Percentiles rank a stretch among this genome's conserved stretches.
Conservation (phyloP, 176 grass and related monocot species). For the Aegilops sharonensis region DNA sequence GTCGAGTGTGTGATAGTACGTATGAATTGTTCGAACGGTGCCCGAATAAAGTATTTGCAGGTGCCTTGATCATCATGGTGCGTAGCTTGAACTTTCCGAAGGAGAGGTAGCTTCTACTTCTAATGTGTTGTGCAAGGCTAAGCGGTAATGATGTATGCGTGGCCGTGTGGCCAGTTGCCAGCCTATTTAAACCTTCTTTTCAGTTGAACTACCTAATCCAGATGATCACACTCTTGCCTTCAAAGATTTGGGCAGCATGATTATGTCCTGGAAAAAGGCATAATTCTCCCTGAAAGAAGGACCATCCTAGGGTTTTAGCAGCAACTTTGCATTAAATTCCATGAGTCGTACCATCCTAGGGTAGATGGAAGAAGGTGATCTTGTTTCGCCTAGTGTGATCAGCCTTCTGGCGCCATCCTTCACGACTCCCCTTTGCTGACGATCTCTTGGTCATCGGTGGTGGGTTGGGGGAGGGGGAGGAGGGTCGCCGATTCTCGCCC, state of each 20-base stretch:
- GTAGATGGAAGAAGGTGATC: background rate
- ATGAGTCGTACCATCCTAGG: background rate
- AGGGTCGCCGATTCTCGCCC: too few species aligned
- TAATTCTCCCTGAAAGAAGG: background rate
- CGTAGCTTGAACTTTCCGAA: background rate
- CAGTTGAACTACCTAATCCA: background rate
- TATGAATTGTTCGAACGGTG: too few species aligned
- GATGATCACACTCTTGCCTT: slow-evolving; percentile 34
- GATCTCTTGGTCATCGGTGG: too few species aligned
- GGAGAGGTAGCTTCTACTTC: background rate
- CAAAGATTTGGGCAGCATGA: slow-evolving; percentile 21
- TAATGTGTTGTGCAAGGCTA: background rate
- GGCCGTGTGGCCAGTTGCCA: background rate
- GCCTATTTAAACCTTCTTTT: background rate
- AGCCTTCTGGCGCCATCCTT: too few species aligned
- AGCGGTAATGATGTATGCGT: background rate
- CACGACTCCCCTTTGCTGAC: too few species aligned
- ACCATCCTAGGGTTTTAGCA: background rate
- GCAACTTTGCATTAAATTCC: background rate
- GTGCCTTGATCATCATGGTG: background rate
- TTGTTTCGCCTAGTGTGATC: too few species aligned
- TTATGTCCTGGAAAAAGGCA: background rate
- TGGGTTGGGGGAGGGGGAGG: too few species aligned
- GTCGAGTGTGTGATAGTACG: too few species aligned
- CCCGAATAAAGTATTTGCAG: background rate